Conservation (phyloP, 1,284 basidiomycete genomes). For the Salmacisia buchloeana region DNA sequence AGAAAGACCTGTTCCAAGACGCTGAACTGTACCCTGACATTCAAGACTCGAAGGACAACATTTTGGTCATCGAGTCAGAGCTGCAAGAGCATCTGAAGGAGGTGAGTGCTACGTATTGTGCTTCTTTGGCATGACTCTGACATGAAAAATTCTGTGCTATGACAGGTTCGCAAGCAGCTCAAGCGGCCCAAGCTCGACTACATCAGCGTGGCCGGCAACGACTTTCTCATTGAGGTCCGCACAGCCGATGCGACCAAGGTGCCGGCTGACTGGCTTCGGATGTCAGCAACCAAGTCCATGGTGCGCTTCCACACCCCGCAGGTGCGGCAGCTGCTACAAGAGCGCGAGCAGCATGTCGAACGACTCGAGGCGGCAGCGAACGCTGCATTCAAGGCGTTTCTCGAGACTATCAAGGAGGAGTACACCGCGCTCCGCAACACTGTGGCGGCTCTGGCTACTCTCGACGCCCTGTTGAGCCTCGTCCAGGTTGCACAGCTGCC, state of each 20-base stretch:
- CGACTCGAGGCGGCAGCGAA: conserved; percentile 59
- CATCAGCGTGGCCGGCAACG: conserved; percentile 57
- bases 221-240: conserved; percentile 57
- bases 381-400: conserved; percentile 25
- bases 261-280: conserved; percentile 72
- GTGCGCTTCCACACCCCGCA: conserved; percentile 78
- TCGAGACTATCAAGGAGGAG: conserved; percentile 17
- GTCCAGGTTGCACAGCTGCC: conserved; percentile 24
- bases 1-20: conserved; percentile 70
- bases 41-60: conserved; percentile 57
- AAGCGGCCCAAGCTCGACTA: conserved; percentile 73
- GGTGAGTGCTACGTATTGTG: conserved; percentile 25
- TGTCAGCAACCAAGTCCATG: conserved; percentile 68
- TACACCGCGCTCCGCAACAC: conserved; percentile 33
- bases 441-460: conserved; percentile 24
- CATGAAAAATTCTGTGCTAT: too few relatives aligned
- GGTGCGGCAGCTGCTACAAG: conserved; percentile 63
- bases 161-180: conserved; percentile 59
- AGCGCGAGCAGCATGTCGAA: conserved; percentile 73
- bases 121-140: too few relatives aligned
- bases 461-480: conserved; percentile 36
- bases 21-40: conserved; percentile 66
- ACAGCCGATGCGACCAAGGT: conserved; percentile 67
- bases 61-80: conserved; percentile 65
- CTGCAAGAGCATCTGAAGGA: conserved; percentile 69